These are phyloP conservation scores for Lomentospora prolificans DNA, from an alignment of 2,329 filamentous ascomycete genomes.

Conservation along the genomic window DNA sequence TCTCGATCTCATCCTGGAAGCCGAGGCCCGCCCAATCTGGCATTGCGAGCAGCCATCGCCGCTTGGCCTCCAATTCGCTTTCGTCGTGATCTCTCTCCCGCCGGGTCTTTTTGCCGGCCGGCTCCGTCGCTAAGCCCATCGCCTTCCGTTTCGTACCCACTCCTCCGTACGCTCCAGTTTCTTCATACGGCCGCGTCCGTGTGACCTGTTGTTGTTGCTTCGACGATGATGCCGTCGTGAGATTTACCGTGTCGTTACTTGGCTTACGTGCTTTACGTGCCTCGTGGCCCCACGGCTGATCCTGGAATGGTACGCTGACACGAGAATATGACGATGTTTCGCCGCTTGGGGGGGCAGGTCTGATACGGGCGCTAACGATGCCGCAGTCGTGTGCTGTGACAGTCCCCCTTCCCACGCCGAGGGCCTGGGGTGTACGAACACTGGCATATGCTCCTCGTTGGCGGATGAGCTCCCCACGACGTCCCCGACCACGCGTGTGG, in stretches of 20 bases:
- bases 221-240: no score
- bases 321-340: background rate
- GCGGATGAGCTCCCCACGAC: constrained; percentile 21
- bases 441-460: constrained; percentile 30
- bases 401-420: no score
- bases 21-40: constrained; percentile 6
- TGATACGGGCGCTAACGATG: no score
- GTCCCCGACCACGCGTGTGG: constrained; percentile 23
- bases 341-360: background rate
- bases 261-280: background rate
- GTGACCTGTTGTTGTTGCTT: no score
- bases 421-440: constrained; percentile 15
- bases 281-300: background rate
- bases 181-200: no score
- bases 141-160: background rate
- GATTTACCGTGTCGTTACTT: background rate
- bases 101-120: background rate
- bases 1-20: background rate
- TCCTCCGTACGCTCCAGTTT: no score
- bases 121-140: background rate
- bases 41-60: background rate
- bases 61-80: background rate
- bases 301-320: background rate
- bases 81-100: background rate
- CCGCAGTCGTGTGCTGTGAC: no score